Percentiles rank a stretch among this genome's conserved stretches.
phyloP scores from a whole-genome alignment of 2,329 filamentous ascomycete species.

The Exophiala xenobiotica region DNA sequence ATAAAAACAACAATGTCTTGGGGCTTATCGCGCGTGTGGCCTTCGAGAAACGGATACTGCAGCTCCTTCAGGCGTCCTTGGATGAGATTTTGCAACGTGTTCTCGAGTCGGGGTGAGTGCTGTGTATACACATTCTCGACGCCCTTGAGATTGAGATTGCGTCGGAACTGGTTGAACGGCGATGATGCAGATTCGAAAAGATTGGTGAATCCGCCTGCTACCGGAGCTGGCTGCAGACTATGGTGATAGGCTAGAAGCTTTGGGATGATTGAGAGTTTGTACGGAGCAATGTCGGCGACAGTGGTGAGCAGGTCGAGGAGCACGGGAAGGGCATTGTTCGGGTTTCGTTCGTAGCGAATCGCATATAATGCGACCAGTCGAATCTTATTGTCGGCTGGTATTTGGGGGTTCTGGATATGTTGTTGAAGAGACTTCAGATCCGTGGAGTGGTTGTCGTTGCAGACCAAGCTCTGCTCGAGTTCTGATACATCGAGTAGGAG shows the following conservation, averaged over 20 bases:
- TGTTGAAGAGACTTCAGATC: conserved; percentile 92
- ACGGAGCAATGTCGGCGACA: conserved; percentile 74
- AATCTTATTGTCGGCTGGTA: conserved; percentile 80
- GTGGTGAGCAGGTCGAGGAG: conserved; percentile 83
- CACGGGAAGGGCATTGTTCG: conserved; percentile 78
- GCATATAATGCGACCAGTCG: conserved; percentile 92
- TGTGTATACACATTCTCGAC: conserved; percentile 99
- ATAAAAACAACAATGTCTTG: conserved; percentile 97
- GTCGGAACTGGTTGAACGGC: conserved; percentile 87
- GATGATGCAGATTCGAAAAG: conserved; percentile 81
- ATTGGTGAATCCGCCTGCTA: conserved; percentile 79
- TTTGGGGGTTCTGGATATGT: conserved; percentile 75
- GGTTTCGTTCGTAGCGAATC: conserved; percentile 83
- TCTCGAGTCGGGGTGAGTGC: conserved; percentile 84
- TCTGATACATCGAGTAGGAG: conserved; percentile 94
- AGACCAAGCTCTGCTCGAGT: conserved; percentile 92
- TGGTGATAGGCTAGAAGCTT: conserved; percentile 83
- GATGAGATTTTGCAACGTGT: conserved; percentile 86
- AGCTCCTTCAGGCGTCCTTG: conserved; percentile 84
- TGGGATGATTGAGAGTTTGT: conserved; percentile 74
- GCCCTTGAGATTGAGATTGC: conserved; percentile 71
- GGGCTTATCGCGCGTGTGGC: conserved; percentile 86
- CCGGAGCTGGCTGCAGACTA: conserved; percentile 75
- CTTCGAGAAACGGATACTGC: conserved; percentile 91
- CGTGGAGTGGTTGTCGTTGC: conserved; percentile 87